A percentile compares a stretch with the other conserved stretches of the same genome.
phyloP scores from a whole-genome alignment of 1,284 basidiomycete genomes.

The Papiliotrema laurentii region DNA sequence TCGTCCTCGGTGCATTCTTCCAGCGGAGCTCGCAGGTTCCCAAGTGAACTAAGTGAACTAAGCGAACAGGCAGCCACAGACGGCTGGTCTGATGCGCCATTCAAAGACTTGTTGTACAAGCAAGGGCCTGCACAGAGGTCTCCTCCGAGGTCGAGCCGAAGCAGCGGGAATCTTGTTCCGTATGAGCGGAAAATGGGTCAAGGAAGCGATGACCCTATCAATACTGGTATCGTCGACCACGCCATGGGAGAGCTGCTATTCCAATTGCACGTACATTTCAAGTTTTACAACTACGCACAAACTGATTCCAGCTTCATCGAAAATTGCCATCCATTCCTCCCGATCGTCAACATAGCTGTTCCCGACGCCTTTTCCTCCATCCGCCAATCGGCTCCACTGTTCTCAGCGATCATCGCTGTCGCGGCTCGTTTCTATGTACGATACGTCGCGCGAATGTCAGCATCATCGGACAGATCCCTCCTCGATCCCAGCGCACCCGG shows the following conservation, averaged over 20 bases:
- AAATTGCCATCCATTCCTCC: conserved; percentile 32
- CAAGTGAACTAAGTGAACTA: conserved; percentile 16
- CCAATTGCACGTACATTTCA: conserved; percentile 15
- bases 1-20: neutral
- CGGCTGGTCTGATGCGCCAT: conserved; percentile 26
- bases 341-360: conserved; percentile 23
- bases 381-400: conserved; percentile 25
- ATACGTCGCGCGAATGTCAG: conserved; percentile 10
- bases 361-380: conserved; percentile 25
- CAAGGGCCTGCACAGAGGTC: neutral
- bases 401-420: conserved; percentile 29
- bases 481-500: conserved; percentile 17
- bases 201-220: conserved; percentile 33
- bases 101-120: conserved; percentile 30
- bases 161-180: conserved; percentile 11
- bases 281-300: neutral
- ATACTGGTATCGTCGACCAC: conserved; percentile 19
- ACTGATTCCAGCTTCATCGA: conserved; percentile 24
- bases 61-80: conserved; percentile 22
- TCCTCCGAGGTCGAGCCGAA: neutral
- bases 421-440: conserved; percentile 29
- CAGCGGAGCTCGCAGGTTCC: conserved; percentile 4
- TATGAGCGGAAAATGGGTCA: conserved; percentile 15
- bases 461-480: conserved; percentile 6
- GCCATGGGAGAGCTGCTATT: conserved; percentile 24